Evolutionary conservation across 139 green algal species (phyloP).

Genomic region (Chlorella vulgaris): DNA sequence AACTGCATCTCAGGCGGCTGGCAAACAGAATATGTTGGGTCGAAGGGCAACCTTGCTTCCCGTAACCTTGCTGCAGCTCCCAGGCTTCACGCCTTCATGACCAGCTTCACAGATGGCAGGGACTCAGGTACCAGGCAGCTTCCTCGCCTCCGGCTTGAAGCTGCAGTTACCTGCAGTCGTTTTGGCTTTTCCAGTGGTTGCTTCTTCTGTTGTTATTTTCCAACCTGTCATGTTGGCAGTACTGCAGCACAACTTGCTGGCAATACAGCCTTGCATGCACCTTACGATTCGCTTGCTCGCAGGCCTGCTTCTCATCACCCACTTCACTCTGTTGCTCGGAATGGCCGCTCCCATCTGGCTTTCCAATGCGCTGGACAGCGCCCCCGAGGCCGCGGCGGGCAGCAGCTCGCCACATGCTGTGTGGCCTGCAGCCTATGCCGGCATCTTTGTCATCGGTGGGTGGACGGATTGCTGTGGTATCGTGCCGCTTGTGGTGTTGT

Average conservation of each 20-base stretch:
- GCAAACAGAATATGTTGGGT: background rate
- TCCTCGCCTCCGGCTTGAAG: background rate
- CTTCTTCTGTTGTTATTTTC: background rate
- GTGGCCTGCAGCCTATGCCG: conserved; percentile 49
- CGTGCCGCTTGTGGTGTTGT: too few relatives aligned
- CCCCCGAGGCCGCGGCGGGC: background rate
- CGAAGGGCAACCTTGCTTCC: background rate
- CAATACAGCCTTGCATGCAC: too few relatives aligned
- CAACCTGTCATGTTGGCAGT: background rate
- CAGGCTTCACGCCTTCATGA: conserved; percentile 66
- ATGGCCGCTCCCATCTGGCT: conserved; percentile 79
- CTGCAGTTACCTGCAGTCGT: background rate
- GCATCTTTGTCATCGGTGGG: conserved; percentile 68
- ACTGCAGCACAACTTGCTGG: background rate
- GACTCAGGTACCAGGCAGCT: conserved; percentile 46
- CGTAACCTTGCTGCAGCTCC: conserved; percentile 13
- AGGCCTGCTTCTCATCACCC: conserved; percentile 68
- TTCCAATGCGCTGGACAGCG: background rate
- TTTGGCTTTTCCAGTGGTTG: too few relatives aligned
- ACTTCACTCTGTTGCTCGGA: conserved; percentile 81
- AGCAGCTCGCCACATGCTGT: background rate
- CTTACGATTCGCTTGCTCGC: background rate
- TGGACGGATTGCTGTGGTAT: background rate
- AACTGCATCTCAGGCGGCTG: background rate
- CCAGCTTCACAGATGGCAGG: conserved; percentile 69